Conservation (phyloP, 371 early-diverging fungal genomes). For the Dichotomocladium elegans region DNA sequence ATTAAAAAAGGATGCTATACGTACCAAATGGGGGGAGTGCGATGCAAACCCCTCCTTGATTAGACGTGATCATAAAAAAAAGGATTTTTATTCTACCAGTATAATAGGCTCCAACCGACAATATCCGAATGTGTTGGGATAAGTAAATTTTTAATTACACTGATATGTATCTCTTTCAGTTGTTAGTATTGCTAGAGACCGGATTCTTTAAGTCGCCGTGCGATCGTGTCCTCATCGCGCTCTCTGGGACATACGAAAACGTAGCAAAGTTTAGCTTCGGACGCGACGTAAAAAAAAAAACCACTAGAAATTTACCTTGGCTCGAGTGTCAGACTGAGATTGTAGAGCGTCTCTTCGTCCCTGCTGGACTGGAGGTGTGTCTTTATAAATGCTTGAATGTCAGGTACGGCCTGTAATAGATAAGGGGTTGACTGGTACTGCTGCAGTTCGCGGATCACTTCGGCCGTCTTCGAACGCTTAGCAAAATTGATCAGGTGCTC, state of each 20-base stretch:
- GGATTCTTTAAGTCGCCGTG: slow-evolving; percentile 55
- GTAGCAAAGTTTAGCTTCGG: neutral
- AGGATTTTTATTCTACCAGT: too few relatives aligned
- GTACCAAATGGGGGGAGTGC: too few relatives aligned
- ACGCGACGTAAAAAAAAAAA: neutral
- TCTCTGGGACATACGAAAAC: slow-evolving; percentile 17
- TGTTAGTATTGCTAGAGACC: slow-evolving; percentile 50
- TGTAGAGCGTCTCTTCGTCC: slow-evolving; percentile 70
- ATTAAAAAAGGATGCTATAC: too few relatives aligned
- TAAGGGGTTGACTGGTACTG: slow-evolving; percentile 87
- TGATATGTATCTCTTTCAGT: neutral
- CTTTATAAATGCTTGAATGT: slow-evolving; percentile 79
- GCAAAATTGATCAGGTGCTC: slow-evolving; percentile 83
- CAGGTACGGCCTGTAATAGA: slow-evolving; percentile 70
- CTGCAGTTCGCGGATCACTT: slow-evolving; percentile 86
- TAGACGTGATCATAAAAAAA: too few relatives aligned
- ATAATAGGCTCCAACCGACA: too few relatives aligned
- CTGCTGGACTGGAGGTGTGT: slow-evolving; percentile 54
- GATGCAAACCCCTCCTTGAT: too few relatives aligned
- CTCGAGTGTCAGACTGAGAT: slow-evolving; percentile 64
- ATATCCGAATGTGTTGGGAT: too few relatives aligned
- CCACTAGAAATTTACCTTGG: slow-evolving; percentile 65
- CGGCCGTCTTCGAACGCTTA: slow-evolving; percentile 82
- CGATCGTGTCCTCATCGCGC: slow-evolving; percentile 62
- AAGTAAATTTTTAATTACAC: neutral